Evolutionary conservation across 169 alveolate species (phyloP), one percentile per base, ranked within the genome.

Genomic region (Toxoplasma gondii): DNA sequence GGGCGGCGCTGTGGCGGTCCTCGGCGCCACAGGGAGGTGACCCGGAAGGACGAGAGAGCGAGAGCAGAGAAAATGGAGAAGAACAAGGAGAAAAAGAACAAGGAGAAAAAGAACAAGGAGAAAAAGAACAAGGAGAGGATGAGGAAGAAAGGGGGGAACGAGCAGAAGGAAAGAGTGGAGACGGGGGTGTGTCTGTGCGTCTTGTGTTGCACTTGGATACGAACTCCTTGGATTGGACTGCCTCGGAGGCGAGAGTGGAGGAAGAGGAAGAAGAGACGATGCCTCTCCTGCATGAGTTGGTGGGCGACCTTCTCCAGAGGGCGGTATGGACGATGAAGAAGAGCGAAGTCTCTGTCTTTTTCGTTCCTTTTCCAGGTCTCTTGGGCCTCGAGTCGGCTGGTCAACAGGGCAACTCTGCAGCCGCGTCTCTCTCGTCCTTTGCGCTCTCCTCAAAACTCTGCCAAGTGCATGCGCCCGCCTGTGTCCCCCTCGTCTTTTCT

Each of bases 261-360:
- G 41, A 22, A 39, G 69, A 43, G 31, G 36, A 22, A 31, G 90
- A 44, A 44, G 38, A 29, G 36, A 17, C 54, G 38, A 82, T 29
- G 34, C 36, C 90, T 7, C 38, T 45, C 4, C 86, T 78, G 39
- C 49, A 43, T 31, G 90, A 2, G 90, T 4, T 74, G 67, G n/a
- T 82, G 34, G 64, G 90, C 31, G 34, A 43, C 1, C 34, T 82
- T 22, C 67, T 82, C 16, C 38, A 7, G 67, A 64, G 41, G 1
- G 90, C 90, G 38, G 90, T 44, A 38, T 82, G 90, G 90, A 31
- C 90, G 38, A 82, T 82, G 90, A 22, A 36, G 67, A 16, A 31
- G 24, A 31, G 36, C 38, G 90, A 82, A 41, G 69, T 29, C 34
- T 41, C 90, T 22, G 67, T 44, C 41, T 82, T 82, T 49, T 82